Base-by-base conservation (phyloP, 2,329 filamentous ascomycete species). In the Tolypocladium endophyticum region DNA sequence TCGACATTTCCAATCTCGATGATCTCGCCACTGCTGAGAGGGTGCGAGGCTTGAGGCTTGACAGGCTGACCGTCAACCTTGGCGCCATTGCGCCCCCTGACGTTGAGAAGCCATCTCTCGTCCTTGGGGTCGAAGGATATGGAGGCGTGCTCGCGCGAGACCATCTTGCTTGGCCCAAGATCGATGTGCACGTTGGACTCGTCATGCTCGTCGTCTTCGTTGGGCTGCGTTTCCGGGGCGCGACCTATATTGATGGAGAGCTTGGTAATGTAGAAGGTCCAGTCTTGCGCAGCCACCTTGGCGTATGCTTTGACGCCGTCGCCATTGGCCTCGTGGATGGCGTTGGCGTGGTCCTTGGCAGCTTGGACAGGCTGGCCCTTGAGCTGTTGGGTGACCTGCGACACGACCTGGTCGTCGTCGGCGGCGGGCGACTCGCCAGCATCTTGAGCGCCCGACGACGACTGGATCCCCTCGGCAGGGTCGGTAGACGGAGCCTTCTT, bases 1-100 rank as follows among this genome's bases (percentile, higher is more conserved):
- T 99, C 93, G 1, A 94, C 89, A 58, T 90, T 90, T 67, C 88
- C 89, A 69, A 97, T 90, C 69, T 96, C 92, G 60, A 99, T 87
- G 52, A 97, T 90, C 71, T 93, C 87, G 60, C 94, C 94, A 67
- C 92, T 96, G 50, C 85, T 84, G 33, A 99, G 81, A 36, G 84
- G 77, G 39, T 85, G 82, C 41, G 84, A 81, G 45, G 81, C 77
- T 16, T 88, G 87, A 57, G 87, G 81, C 68, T 88, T 89, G 59
- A 95, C 76, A 25, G 83, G 78, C 57, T 77, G 76, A 62, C 90
- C 90, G 71, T 99, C 90, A 28, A 97, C 79, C 68, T 90, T 90
- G 55, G 96, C 83, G 35, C 92, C 92, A 71, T 99, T 99, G 65
- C 94, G 88, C 25, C 94, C 94, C 70, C 93, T 92, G 63, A 96